phyloP scores from a whole-genome alignment of 257 asterid genomes.

The Nicotiana obtusifolia region DNA sequence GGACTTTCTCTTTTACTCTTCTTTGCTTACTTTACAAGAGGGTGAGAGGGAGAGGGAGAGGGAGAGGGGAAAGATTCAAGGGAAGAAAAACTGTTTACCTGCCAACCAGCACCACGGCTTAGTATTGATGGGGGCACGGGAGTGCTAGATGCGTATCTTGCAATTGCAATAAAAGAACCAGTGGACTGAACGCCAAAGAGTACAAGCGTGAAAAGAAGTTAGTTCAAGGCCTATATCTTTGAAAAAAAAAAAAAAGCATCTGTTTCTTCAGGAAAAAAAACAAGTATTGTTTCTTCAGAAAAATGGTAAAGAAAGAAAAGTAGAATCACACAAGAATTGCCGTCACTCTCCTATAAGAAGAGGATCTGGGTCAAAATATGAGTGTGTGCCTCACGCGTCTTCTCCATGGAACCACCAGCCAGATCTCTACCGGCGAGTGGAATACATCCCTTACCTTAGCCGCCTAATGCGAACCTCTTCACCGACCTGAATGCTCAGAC shows the following conservation, averaged over 20 bases:
- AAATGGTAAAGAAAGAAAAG: background rate
- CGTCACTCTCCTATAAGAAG: too few species aligned
- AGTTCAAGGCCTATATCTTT: background rate
- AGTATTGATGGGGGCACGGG: slow-evolving; percentile 67
- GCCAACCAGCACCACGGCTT: slow-evolving; percentile 96
- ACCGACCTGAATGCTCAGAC: too few species aligned
- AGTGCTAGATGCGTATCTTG: slow-evolving; percentile 57
- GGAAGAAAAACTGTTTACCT: slow-evolving; percentile 39
- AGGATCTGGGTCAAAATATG: too few species aligned
- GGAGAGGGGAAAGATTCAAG: background rate
- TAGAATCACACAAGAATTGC: background rate
- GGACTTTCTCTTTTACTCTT: background rate
- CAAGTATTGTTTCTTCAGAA: too few species aligned
- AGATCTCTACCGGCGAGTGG: too few species aligned
- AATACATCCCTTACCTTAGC: too few species aligned
- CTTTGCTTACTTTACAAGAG: background rate
- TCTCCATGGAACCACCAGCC: too few species aligned
- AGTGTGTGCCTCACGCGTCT: too few species aligned
- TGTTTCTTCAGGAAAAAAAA: too few species aligned
- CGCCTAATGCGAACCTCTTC: too few species aligned
- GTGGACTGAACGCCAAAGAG: slow-evolving; percentile 44
- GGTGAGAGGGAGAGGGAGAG: background rate
- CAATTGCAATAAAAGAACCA: slow-evolving; percentile 58
- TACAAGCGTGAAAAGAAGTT: background rate
- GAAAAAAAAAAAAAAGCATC: too few species aligned